Conservation (phyloP, 2,329 filamentous ascomycete genomes). For the Trichothecium roseum region DNA sequence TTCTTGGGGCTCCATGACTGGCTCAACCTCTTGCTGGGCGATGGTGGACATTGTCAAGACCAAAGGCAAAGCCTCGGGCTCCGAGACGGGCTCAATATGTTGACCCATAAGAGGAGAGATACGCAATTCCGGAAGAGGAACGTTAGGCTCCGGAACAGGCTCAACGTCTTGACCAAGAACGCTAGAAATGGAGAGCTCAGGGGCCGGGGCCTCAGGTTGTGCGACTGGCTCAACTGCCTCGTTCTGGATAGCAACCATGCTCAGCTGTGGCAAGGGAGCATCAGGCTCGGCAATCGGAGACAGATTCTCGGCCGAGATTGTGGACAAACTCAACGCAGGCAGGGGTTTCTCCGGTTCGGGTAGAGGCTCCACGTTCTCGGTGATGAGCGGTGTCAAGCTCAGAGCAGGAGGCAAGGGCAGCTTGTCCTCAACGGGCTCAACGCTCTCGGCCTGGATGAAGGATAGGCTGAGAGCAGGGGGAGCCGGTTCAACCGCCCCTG, state of each 20-base stretch:
- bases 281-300: slow-evolving; percentile 18
- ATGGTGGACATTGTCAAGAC: slow-evolving; percentile 23
- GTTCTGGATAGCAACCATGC: slow-evolving; percentile 19
- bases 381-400: slow-evolving; percentile 21
- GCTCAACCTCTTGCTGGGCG: slow-evolving; percentile 24
- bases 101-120: slow-evolving; percentile 12
- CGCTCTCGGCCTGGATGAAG: slow-evolving; percentile 29
- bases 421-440: slow-evolving; percentile 30
- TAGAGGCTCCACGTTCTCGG: slow-evolving; percentile 28
- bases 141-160: slow-evolving; percentile 12
- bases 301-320: slow-evolving; percentile 23
- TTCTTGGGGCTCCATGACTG: slow-evolving; percentile 15
- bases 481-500: slow-evolving; percentile 20
- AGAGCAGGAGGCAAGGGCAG: slow-evolving; percentile 20
- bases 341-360: slow-evolving; percentile 22
- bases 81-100: slow-evolving; percentile 14
- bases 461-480: slow-evolving; percentile 31
- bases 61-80: slow-evolving; percentile 16
- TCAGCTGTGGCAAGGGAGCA: slow-evolving; percentile 13
- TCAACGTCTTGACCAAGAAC: slow-evolving; percentile 17
- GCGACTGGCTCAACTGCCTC: slow-evolving; percentile 23
- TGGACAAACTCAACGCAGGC: slow-evolving; percentile 25
- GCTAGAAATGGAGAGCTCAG: slow-evolving; percentile 15
- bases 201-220: slow-evolving; percentile 10
- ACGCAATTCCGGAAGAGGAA: slow-evolving; percentile 7